A percentile compares a stretch with the other conserved stretches of the same genome.
These are phyloP conservation scores for Clitocybe nebularis DNA, from an alignment of 1,284 basidiomycete genomes.

Conservation along the genomic window DNA sequence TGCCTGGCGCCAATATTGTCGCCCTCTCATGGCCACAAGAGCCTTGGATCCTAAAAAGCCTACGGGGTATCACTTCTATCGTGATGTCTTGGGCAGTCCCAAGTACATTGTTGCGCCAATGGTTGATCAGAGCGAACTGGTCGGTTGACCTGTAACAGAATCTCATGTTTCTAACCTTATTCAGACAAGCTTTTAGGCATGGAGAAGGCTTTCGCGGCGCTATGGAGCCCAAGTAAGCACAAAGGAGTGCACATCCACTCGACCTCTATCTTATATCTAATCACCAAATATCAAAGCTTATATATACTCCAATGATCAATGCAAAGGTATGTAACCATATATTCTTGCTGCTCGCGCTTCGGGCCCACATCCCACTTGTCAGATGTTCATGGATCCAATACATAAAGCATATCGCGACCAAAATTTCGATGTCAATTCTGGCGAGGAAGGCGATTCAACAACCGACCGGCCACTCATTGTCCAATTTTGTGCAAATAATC, in stretches of 20 bases:
- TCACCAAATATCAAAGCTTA: conserved; percentile 44
- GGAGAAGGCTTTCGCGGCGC: conserved; percentile 84
- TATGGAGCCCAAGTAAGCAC: conserved; percentile 73
- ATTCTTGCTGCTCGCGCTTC: not conserved
- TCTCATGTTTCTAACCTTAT: conserved; percentile 5
- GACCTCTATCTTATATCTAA: not conserved
- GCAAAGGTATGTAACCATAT: conserved; percentile 56
- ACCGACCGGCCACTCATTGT: conserved; percentile 85
- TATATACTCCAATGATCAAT: conserved; percentile 98
- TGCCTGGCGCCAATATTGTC: conserved; percentile 4
- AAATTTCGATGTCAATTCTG: conserved; percentile 66
- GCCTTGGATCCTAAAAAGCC: conserved; percentile 45
- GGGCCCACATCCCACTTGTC: conserved; percentile 1
- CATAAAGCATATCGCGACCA: conserved; percentile 55
- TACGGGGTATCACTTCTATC: conserved; percentile 80
- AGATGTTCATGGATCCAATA: conserved; percentile 64
- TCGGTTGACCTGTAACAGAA: conserved; percentile 36
- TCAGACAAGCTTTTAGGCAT: conserved; percentile 54
- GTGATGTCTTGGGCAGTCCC: conserved; percentile 72
- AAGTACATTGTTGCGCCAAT: conserved; percentile 93
- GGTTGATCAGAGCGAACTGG: conserved; percentile 97
- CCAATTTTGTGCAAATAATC: conserved; percentile 93
- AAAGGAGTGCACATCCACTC: not conserved
- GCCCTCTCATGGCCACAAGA: not conserved
- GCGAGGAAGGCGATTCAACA: conserved; percentile 60